Evolutionary conservation across 768 basidiomycete genomes (phyloP).

Genomic region (Tylopilus cervinicoccineus): DNA sequence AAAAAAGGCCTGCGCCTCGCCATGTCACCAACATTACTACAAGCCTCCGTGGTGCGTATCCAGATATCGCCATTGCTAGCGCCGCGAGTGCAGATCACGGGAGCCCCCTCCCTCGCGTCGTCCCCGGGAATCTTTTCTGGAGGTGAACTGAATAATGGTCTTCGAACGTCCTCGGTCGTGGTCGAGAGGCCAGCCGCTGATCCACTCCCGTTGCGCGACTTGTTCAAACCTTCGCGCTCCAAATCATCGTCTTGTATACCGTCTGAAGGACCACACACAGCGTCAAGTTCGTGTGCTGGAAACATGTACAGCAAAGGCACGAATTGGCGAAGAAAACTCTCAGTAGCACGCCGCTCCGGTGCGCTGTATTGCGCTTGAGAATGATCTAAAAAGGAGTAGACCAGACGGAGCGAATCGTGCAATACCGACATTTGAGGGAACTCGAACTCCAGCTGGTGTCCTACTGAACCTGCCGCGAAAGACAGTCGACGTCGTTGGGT

Average conservation of each 20-base stretch:
- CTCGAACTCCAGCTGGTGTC: constrained; percentile 73
- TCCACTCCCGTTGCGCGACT: constrained; percentile 36
- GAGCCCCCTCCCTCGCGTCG: constrained; percentile 30
- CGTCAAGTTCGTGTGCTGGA: constrained; percentile 62
- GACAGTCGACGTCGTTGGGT: constrained; percentile 29
- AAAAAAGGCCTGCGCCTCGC: constrained; percentile 66
- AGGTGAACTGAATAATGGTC: constrained; percentile 72
- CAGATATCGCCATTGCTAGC: constrained; percentile 45
- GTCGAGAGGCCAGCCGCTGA: constrained; percentile 47
- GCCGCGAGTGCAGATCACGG: constrained; percentile 15
- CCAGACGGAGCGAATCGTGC: constrained; percentile 85
- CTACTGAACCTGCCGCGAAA: constrained; percentile 46
- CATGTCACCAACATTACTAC: constrained; percentile 25
- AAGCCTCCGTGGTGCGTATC: constrained; percentile 42
- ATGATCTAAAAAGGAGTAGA: constrained; percentile 89
- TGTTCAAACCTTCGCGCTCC: constrained; percentile 25
- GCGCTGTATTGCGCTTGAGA: constrained; percentile 70
- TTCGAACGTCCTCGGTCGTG: constrained; percentile 66
- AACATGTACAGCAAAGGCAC: constrained; percentile 78
- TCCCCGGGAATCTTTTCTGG: constrained; percentile 49
- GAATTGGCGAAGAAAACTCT: constrained; percentile 80
- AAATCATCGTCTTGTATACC: constrained; percentile 37
- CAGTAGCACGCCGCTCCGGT: constrained; percentile 77
- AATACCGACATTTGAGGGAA: constrained; percentile 78
- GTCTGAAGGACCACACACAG: constrained; percentile 55